phyloP scores from a whole-genome alignment of 768 basidiomycete species.

The Porphyrellus cyaneotinctus region DNA sequence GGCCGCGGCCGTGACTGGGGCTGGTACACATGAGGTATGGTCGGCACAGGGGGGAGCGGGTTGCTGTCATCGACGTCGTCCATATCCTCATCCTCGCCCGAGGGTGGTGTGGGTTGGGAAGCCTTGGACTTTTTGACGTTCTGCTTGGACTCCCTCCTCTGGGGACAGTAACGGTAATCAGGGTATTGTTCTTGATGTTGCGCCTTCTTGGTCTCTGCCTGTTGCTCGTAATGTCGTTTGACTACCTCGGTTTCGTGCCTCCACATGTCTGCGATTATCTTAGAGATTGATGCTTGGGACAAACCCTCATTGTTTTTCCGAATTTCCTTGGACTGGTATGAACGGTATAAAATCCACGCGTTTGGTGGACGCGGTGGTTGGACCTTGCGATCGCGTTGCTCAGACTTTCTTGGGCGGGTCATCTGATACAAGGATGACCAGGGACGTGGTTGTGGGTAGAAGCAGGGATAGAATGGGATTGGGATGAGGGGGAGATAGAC shows the following conservation, averaged over 20 bases:
- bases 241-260: slow-evolving; percentile 46
- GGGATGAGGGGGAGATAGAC: slow-evolving; percentile 13
- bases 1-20: not conserved
- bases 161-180: slow-evolving; percentile 53
- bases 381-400: slow-evolving; percentile 12
- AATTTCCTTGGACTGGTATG: slow-evolving; percentile 42
- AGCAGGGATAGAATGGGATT: not conserved
- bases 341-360: slow-evolving; percentile 80
- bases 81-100: not conserved
- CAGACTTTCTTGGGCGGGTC: slow-evolving; percentile 19
- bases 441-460: slow-evolving; percentile 4
- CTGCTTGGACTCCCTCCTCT: slow-evolving; percentile 47
- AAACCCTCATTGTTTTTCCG: slow-evolving; percentile 30
- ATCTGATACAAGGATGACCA: slow-evolving; percentile 17
- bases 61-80: not conserved
- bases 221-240: slow-evolving; percentile 47
- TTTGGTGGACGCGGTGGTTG: slow-evolving; percentile 68
- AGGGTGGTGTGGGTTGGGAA: slow-evolving; percentile 16
- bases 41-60: not conserved
- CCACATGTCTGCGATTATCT: slow-evolving; percentile 63
- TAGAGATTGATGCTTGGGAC: slow-evolving; percentile 63
- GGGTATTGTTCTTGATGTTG: slow-evolving; percentile 52
- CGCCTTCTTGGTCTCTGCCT: slow-evolving; percentile 50
- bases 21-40: not conserved
- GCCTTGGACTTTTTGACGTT: slow-evolving; percentile 24